These are phyloP conservation scores for Trichoderma pleuroti DNA, from an alignment of 2,329 filamentous ascomycete species.

Conservation along the genomic window DNA sequence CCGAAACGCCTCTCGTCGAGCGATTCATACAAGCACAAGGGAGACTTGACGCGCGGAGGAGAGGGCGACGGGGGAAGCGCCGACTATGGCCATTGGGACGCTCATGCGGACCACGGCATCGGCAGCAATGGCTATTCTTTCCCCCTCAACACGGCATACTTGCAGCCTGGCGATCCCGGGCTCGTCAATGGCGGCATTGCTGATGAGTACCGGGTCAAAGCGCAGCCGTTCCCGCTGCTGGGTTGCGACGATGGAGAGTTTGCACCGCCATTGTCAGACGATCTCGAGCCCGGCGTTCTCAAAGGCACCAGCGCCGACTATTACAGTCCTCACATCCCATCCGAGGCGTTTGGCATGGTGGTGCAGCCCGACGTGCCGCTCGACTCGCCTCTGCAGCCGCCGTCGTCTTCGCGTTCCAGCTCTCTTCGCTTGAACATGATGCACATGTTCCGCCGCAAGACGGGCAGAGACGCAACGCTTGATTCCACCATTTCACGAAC, in stretches of 20 bases:
- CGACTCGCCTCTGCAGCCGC: slow-evolving; percentile 25
- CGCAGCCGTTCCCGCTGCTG: slow-evolving; percentile 15
- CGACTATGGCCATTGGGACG: slow-evolving; percentile 27
- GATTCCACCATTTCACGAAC: slow-evolving; percentile 23
- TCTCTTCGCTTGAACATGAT: slow-evolving; percentile 37
- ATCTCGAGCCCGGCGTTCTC: slow-evolving; percentile 30
- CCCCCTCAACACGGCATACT: neutral
- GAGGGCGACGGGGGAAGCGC: slow-evolving; percentile 24
- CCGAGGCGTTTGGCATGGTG: slow-evolving; percentile 41
- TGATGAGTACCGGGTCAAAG: slow-evolving; percentile 12
- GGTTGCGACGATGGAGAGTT: slow-evolving; percentile 20
- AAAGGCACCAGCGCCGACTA: slow-evolving; percentile 40
- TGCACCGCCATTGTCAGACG: slow-evolving; percentile 22
- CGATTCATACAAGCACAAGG: slow-evolving; percentile 35
- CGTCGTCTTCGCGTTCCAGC: slow-evolving; percentile 29
- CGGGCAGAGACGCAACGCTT: slow-evolving; percentile 31
- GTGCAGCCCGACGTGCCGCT: slow-evolving; percentile 24
- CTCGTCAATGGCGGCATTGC: neutral
- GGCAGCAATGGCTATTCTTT: neutral
- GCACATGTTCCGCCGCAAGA: slow-evolving; percentile 36
- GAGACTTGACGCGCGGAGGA: slow-evolving; percentile 31
- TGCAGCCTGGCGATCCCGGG: slow-evolving; percentile 5
- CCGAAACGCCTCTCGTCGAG: slow-evolving; percentile 36
- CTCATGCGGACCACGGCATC: neutral
- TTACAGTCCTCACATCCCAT: slow-evolving; percentile 40